Base-by-base conservation (phyloP, 225 moss, liverwort and hornwort species). In the Physcomitrium patens region DNA sequence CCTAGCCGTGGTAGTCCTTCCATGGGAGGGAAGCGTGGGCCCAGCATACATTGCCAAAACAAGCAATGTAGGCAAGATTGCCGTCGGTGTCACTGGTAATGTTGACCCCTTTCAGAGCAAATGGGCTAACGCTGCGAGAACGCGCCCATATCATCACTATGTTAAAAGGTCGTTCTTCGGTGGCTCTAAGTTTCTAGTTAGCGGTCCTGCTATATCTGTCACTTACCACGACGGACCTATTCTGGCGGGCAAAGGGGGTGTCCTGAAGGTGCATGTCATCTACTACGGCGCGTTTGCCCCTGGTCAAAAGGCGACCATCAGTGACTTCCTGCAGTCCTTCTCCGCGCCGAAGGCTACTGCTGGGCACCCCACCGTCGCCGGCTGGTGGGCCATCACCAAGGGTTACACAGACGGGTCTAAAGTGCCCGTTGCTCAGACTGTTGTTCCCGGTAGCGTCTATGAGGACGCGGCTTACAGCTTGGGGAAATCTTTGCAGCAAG, bases 381-480 rank as follows among this genome's bases (percentile, higher is more conserved):
- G 77, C 50, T 89, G 89, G 89, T 89, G 89, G 89, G 81, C 80
- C 3, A 86, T 89, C 19, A 89, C 89, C 17, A 86, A 80, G 51
- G 87, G 77, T 9, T 89, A 57, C 78, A 80, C 77, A 0, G 87
- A 89, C 20, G 71, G 65, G 20, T 18, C 67, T 8, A 84, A 86
- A 66, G 75, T 75, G 5, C 45, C 87, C 1, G 89, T 89, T 0
- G 86, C 89, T 1, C 89, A 89, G 74, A 79, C 81, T 11, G 60
- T 89, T 16, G 68, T 77, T 3, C 74, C 72, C 2, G 86, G 83
- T 7, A 82, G 79, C 49, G 75, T 79, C 5, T 84, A 69, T 10
- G 84, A 83, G 74, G 84, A 89, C 42, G 50, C 41, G 2, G 31
- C 18, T 11, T 89, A 89, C 70, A 84, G 70, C 42, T 68, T 79